phyloP scores from a whole-genome alignment of 768 basidiomycete genomes.

The Roridomyces roridus region DNA sequence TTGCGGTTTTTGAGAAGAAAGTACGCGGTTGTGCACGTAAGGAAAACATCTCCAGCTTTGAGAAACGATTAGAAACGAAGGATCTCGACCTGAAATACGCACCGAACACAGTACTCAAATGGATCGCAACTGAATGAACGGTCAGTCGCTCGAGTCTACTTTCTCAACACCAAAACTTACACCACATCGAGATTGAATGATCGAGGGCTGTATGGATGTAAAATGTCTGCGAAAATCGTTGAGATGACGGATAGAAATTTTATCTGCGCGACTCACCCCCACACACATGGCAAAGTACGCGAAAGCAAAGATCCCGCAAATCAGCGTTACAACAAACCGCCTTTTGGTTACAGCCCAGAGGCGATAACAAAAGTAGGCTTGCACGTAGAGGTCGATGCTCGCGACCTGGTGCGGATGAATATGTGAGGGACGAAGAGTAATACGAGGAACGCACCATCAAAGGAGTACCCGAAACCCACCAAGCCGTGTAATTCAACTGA shows the following conservation, averaged over 20 bases:
- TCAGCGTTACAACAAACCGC: slow-evolving; percentile 28
- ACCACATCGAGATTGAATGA: slow-evolving; percentile 33
- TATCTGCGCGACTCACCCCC: no score
- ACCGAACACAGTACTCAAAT: slow-evolving; percentile 36
- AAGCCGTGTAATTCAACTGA: slow-evolving; percentile 35
- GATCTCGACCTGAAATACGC: no score
- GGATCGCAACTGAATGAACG: slow-evolving; percentile 30
- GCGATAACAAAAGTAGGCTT: slow-evolving; percentile 37
- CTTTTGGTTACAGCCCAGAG: slow-evolving; percentile 35
- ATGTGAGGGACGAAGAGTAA: neutral
- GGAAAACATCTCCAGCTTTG: slow-evolving; percentile 37
- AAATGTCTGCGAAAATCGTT: slow-evolving; percentile 30
- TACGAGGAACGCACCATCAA: slow-evolving; percentile 31
- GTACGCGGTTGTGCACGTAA: slow-evolving; percentile 33
- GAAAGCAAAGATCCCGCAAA: slow-evolving; percentile 31
- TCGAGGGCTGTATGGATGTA: slow-evolving; percentile 28
- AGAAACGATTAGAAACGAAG: neutral
- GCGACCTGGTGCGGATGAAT: slow-evolving; percentile 32
- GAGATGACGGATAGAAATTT: neutral
- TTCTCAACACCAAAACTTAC: no score
- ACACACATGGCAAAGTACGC: slow-evolving; percentile 34
- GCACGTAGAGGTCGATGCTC: slow-evolving; percentile 38
- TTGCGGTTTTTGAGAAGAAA: slow-evolving; percentile 35
- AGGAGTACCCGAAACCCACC: slow-evolving; percentile 39
- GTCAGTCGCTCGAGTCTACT: neutral